A percentile compares a stretch with the other conserved stretches of the same genome.
Conservation (phyloP, 208 protist genomes). For the Vickermania ingenoplastis region DNA sequence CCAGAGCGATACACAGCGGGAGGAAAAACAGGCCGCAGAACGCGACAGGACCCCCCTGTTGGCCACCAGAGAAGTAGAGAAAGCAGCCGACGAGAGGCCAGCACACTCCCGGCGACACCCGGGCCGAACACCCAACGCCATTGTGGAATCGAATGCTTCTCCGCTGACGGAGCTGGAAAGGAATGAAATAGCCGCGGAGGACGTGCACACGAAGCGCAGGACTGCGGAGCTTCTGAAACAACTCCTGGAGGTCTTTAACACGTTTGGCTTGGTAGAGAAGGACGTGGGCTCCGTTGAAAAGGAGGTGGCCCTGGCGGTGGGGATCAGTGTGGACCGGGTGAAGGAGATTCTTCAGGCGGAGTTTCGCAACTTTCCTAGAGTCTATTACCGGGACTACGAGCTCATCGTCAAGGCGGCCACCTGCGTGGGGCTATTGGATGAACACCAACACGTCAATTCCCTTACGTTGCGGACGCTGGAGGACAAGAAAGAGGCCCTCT, state of each 20-base stretch:
- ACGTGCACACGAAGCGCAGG: neutral
- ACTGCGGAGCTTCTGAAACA: neutral
- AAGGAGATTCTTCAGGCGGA: neutral
- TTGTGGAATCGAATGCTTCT: too few relatives aligned
- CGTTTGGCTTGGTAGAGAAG: neutral
- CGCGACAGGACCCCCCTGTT: too few relatives aligned
- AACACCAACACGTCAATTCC: neutral
- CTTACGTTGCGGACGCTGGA: neutral
- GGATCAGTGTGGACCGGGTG: neutral
- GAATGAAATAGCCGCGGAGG: neutral
- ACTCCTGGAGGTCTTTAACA: neutral
- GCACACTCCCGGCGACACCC: too few relatives aligned
- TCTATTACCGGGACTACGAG: neutral
- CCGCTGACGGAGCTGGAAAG: neutral
- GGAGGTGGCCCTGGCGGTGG: neutral
- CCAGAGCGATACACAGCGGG: too few relatives aligned
- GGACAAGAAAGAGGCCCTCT: neutral
- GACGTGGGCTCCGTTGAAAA: neutral
- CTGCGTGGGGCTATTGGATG: neutral
- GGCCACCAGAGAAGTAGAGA: too few relatives aligned
- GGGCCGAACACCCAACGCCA: too few relatives aligned
- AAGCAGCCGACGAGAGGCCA: too few relatives aligned
- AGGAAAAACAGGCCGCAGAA: too few relatives aligned
- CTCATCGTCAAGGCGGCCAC: neutral
- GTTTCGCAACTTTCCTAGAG: neutral